Percentiles rank a stretch among this genome's conserved stretches.
These are phyloP conservation scores for Yamadazyma triangularis DNA, from an alignment of 1,139 yeast genomes.

Conservation along the genomic window DNA sequence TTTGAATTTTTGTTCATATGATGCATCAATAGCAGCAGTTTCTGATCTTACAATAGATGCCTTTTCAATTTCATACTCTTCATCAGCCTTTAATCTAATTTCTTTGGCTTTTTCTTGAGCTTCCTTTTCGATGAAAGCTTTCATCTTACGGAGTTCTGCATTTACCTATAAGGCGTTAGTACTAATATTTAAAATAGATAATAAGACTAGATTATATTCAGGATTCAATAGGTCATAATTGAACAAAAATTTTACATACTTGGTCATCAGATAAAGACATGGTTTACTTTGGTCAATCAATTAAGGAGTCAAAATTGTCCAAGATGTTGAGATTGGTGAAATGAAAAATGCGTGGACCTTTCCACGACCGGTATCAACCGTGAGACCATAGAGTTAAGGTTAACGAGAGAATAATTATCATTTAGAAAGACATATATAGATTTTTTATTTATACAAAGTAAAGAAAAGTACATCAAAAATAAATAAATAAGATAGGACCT, in stretches of 20 bases:
- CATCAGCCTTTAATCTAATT: constrained; percentile 92
- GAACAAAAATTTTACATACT: constrained; percentile 37
- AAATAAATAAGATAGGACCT: too few relatives aligned
- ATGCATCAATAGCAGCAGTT: constrained; percentile 79
- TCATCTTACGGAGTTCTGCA: constrained; percentile 96
- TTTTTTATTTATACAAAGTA: too few relatives aligned
- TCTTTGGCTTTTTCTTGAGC: constrained; percentile 99
- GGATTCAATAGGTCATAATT: background rate
- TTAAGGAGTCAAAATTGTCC: too few relatives aligned
- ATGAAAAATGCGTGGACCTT: too few relatives aligned
- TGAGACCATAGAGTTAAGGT: too few relatives aligned
- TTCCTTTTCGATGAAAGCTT: constrained; percentile 97
- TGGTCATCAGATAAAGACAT: constrained; percentile 48
- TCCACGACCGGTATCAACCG: too few relatives aligned
- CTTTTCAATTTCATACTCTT: constrained; percentile 97
- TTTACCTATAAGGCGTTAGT: constrained; percentile 71
- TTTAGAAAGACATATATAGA: too few relatives aligned
- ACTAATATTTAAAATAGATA: too few relatives aligned
- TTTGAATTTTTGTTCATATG: constrained; percentile 79
- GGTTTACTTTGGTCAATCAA: constrained; percentile 8
- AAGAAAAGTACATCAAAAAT: too few relatives aligned
- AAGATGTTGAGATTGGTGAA: too few relatives aligned
- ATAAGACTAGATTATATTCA: too few relatives aligned
- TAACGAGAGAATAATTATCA: too few relatives aligned
- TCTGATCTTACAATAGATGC: constrained; percentile 91